phyloP scores from a whole-genome alignment of 306 rosid species.

The Oxytropis ochrocephala region DNA sequence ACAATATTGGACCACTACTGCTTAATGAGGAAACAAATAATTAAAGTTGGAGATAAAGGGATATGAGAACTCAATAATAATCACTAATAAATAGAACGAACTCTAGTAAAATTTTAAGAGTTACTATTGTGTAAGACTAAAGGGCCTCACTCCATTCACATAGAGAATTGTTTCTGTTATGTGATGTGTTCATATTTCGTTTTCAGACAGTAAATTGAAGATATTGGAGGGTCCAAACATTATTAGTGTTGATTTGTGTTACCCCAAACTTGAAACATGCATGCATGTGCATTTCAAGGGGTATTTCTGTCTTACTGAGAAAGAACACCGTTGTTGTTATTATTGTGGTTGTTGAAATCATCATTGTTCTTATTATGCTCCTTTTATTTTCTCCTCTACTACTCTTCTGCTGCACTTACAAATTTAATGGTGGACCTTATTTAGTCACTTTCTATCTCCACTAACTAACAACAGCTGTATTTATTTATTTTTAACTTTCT shows the following conservation, averaged over 20 bases:
- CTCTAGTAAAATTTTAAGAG: no score
- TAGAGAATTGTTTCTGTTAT: slow-evolving; percentile 2
- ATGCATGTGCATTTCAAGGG: slow-evolving; percentile 21
- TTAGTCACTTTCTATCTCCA: slow-evolving; percentile 40
- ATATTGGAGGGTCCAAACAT: slow-evolving; percentile 10
- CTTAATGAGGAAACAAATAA: not conserved
- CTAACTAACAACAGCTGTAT: slow-evolving; percentile 33
- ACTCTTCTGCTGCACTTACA: slow-evolving; percentile 51
- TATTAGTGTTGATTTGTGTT: slow-evolving; percentile 14
- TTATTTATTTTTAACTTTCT: slow-evolving; percentile 20
- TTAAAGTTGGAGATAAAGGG: not conserved
- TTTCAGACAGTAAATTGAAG: slow-evolving; percentile 10
- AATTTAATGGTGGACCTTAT: slow-evolving; percentile 55
- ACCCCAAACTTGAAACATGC: not conserved
- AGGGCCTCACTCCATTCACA: not conserved
- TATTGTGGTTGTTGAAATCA: slow-evolving; percentile 29
- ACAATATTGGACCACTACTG: slow-evolving; percentile 17
- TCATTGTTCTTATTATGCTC: slow-evolving; percentile 27
- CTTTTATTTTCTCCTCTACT: not conserved
- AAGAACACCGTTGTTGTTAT: slow-evolving; percentile 16
- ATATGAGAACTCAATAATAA: not conserved
- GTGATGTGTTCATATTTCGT: not conserved
- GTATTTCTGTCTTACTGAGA: slow-evolving; percentile 20
- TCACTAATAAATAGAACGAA: not conserved
- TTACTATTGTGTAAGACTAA: not conserved